phyloP scores from a whole-genome alignment of 176 grass and related monocot species.

The Urochloa ruziziensis region DNA sequence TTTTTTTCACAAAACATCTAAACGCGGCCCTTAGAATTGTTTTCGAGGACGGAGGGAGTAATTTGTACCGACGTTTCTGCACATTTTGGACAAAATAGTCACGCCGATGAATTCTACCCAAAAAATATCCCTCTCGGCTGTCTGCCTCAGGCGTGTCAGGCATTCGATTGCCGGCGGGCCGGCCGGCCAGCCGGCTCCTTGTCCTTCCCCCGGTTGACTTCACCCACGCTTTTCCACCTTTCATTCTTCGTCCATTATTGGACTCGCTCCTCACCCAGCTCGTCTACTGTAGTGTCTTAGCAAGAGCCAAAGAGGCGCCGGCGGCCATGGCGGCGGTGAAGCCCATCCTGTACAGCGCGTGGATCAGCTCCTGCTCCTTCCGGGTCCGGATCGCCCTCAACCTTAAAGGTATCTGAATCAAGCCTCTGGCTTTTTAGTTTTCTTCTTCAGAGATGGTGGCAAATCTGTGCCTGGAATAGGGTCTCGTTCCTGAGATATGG shows the following conservation, averaged over 20 bases:
- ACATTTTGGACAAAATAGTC: background rate
- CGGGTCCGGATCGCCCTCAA: constrained; percentile 75
- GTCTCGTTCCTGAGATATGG: background rate
- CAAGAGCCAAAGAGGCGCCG: background rate
- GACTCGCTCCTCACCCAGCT: background rate
- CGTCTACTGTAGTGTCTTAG: background rate
- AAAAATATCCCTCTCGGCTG: background rate
- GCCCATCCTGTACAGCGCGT: constrained; percentile 60
- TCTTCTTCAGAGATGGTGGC: background rate
- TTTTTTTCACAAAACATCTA: too few relatives aligned
- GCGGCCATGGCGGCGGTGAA: constrained; percentile 39
- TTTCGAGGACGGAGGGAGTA: background rate
- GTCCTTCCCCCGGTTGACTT: background rate
- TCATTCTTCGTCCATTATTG: background rate
- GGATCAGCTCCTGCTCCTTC: constrained; percentile 75
- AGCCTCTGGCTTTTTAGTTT: background rate
- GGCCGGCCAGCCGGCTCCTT: background rate
- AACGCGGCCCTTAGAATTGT: too few relatives aligned
- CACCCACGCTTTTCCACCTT: background rate
- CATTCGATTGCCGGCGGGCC: background rate
- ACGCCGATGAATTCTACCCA: background rate
- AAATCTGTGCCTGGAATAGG: background rate
- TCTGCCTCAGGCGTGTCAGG: background rate
- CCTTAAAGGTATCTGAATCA: constrained; percentile 65
- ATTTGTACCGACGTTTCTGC: background rate